Conservation (phyloP, 169 alveolate species). For the Theileria equi region DNA sequence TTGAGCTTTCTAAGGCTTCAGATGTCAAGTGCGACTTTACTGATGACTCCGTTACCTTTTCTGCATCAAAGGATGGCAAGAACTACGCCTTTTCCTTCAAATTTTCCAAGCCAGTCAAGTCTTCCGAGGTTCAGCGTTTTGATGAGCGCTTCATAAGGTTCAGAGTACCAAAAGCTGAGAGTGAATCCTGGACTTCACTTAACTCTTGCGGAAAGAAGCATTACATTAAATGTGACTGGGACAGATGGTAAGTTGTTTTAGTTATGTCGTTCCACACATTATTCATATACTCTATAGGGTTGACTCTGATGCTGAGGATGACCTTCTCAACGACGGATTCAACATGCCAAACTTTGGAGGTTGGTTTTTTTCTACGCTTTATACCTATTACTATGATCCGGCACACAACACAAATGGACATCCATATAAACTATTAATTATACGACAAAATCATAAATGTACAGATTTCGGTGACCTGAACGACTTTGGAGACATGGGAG, state of each 20-base stretch:
- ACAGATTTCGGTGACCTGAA: slow-evolving; percentile 65
- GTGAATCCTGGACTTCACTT: slow-evolving; percentile 73
- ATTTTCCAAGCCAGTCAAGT: slow-evolving; percentile 74
- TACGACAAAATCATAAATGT: slow-evolving; percentile 12
- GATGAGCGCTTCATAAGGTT: slow-evolving; percentile 66
- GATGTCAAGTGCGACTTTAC: slow-evolving; percentile 60
- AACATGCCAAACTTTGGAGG: slow-evolving; percentile 72
- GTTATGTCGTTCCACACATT: neutral
- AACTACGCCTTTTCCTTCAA: slow-evolving; percentile 67
- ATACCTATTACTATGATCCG: neutral
- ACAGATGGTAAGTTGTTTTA: slow-evolving; percentile 50
- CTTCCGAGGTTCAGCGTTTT: slow-evolving; percentile 59
- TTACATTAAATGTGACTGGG: slow-evolving; percentile 78
- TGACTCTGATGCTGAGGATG: slow-evolving; percentile 76
- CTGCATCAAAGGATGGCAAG: slow-evolving; percentile 66
- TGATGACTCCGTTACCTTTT: slow-evolving; percentile 60
- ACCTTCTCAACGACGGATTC: slow-evolving; percentile 67
- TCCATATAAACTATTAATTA: slow-evolving; percentile 41
- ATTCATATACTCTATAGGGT: slow-evolving; percentile 22
- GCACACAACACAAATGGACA: slow-evolving; percentile 33
- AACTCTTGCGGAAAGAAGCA: slow-evolving; percentile 77
- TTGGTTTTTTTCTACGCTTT: neutral
- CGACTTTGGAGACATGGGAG: slow-evolving; percentile 62
- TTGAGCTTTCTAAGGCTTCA: slow-evolving; percentile 62
- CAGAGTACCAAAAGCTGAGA: slow-evolving; percentile 69